Percentiles rank a stretch among this genome's conserved stretches.
Conservation (phyloP, 768 basidiomycete species). For the Mycena galopus region DNA sequence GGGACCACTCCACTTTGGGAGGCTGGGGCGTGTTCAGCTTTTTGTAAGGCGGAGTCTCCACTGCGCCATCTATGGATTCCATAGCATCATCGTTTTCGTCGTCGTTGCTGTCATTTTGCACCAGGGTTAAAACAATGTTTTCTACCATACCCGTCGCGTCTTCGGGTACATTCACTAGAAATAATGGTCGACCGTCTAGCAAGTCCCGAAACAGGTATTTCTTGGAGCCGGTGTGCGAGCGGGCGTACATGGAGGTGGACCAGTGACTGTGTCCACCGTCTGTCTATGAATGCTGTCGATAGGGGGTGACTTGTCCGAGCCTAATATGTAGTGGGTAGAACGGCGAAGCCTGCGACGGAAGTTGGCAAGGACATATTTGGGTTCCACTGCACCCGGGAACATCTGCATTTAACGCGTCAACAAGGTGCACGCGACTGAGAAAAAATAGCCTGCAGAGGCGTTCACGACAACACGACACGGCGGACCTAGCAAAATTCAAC, state of each 20-base stretch:
- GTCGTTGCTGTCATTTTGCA: conserved; percentile 57
- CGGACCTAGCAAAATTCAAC: too few relatives aligned
- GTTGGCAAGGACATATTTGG: conserved; percentile 35
- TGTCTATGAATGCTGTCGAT: too few relatives aligned
- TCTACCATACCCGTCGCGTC: conserved; percentile 90
- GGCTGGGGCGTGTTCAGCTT: conserved; percentile 50
- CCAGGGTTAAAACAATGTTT: conserved; percentile 69
- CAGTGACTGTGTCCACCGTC: too few relatives aligned
- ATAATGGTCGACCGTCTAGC: conserved; percentile 80
- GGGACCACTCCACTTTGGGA: conserved; percentile 70
- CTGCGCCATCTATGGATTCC: too few relatives aligned
- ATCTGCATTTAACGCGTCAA: conserved; percentile 9
- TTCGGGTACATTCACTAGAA: conserved; percentile 90
- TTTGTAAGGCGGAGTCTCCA: conserved; percentile 50
- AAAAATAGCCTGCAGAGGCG: too few relatives aligned
- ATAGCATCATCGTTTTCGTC: conserved; percentile 51
- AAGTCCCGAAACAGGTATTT: conserved; percentile 51
- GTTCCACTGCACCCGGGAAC: background rate
- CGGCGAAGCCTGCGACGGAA: conserved; percentile 41
- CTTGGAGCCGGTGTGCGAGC: conserved; percentile 71
- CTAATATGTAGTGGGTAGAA: conserved; percentile 78
- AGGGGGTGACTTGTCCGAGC: too few relatives aligned
- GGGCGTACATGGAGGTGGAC: too few relatives aligned
- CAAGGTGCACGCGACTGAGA: background rate
- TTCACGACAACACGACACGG: too few relatives aligned